Base-by-base conservation (phyloP, 1,284 basidiomycete species). In the Microbotryum intermedium region DNA sequence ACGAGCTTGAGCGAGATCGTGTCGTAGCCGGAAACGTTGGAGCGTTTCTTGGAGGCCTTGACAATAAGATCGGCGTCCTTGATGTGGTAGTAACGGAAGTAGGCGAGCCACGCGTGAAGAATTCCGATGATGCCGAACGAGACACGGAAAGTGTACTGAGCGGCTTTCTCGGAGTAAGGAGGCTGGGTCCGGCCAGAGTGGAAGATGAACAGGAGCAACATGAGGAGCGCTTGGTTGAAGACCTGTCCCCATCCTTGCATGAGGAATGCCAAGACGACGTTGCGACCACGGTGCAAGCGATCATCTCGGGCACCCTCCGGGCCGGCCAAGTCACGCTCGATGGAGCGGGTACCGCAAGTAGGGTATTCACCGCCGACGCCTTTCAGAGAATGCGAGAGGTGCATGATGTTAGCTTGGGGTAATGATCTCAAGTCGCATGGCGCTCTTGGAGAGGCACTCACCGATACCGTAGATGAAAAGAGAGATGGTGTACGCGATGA, bases 81-180 rank as follows among this genome's bases (percentile, higher is more conserved):
- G 43, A 74, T 70, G 50, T 69, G 65, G 75, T 79, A 80, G 74
- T 76, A 78, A 71, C 79, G 78, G 73, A 76, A 76, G 76, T 81
- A 81, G 52, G 73, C 75, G 48, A 81, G 76, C 77, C 79, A 81
- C 34, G 79, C 73, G 34, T 79, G 80, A 65, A 79, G 74, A 25
- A 74, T 68, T 46, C 76, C 75, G 71, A 81, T 78, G 70, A 81
- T 72, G 30, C 72, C 80, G 65, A 81, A 81, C 56, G 77, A 78
- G 23, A 81, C 74, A 57, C 80, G 75, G 77, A 78, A 81, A 11
- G 77, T 79, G 75, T 77, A 79, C 70, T 81, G 80, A 10, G 76
- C 76, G 1, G 78, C 73, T n/a, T 73, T 73, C 29, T 70, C 64
- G 42, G 72, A 73, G 74, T 77, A 80, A 9, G 77, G 76, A 8